Percentiles rank a stretch among this genome's conserved stretches.
Evolutionary conservation across 352 stramenopile species (phyloP).

Genomic region (Pythium sp.): DNA sequence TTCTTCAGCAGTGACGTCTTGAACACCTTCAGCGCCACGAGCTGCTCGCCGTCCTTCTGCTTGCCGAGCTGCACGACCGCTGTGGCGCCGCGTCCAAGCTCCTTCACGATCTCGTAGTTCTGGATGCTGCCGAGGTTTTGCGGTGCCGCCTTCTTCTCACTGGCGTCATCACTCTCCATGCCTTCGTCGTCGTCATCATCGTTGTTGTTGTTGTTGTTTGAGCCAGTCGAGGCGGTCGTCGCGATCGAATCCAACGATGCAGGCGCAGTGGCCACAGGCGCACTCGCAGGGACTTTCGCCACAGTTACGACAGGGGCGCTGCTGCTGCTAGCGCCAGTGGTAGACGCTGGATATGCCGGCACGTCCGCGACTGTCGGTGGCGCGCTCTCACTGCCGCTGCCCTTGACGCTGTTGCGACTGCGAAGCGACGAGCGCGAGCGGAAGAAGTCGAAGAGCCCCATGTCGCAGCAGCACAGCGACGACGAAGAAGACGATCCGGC

Average conservation of each 20-base stretch:
- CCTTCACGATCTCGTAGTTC: conserved; percentile 80
- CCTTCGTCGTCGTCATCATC: conserved; percentile 25
- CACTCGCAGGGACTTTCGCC: background rate
- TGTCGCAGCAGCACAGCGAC: conserved; percentile 22
- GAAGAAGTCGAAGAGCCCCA: conserved; percentile 83
- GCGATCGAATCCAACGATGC: conserved; percentile 36
- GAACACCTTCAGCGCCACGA: conserved; percentile 84
- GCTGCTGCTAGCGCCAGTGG: background rate
- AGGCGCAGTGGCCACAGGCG: background rate
- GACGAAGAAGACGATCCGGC: background rate
- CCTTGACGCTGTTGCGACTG: conserved; percentile 26
- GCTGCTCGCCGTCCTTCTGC: conserved; percentile 43
- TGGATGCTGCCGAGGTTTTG: conserved; percentile 39
- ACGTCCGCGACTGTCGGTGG: background rate
- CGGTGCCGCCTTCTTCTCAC: background rate
- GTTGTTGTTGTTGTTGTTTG: conserved; percentile 33
- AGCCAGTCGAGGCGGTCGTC: conserved; percentile 37
- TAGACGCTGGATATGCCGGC: conserved; percentile 3
- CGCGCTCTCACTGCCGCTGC: conserved; percentile 2
- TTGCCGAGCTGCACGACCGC: conserved; percentile 77
- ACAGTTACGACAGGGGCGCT: conserved; percentile 25
- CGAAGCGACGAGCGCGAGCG: conserved; percentile 47
- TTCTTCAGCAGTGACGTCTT: conserved; percentile 85
- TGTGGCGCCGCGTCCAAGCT: conserved; percentile 77
- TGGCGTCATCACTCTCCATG: conserved; percentile 13